Conservation (phyloP, 179 eudicot species). For the Actinidia polygama region DNA sequence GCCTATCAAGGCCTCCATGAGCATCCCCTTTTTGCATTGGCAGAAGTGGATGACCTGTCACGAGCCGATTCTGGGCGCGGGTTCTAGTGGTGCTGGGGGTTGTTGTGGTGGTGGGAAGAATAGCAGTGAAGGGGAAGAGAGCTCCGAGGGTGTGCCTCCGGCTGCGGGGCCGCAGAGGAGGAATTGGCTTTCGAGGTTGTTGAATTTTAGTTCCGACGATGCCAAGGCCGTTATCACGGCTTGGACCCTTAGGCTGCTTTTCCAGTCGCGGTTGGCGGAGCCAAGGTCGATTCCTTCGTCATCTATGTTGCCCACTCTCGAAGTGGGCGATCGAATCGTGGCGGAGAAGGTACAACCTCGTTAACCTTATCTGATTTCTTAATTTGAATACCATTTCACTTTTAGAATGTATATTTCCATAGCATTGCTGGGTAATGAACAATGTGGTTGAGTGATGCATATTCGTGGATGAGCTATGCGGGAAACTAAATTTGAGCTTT, state of each 20-base stretch:
- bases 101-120: constrained; percentile 61
- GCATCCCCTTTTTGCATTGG: constrained; percentile 61
- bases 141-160: constrained; percentile 1
- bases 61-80: constrained; percentile 38
- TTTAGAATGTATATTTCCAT: background rate
- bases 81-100: constrained; percentile 30
- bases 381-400: background rate
- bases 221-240: constrained; percentile 85
- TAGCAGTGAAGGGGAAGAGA: constrained; percentile 15
- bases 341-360: constrained; percentile 76
- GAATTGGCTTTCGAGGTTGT: constrained; percentile 39
- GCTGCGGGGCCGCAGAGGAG: background rate
- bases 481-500: too few species aligned
- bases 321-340: constrained; percentile 82
- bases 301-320: constrained; percentile 88
- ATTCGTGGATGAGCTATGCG: background rate
- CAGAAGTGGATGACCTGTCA: constrained; percentile 80
- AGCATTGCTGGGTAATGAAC: background rate
- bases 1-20: constrained; percentile 47
- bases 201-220: constrained; percentile 64
- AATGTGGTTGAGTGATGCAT: background rate
- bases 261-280: constrained; percentile 75
- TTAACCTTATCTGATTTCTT: background rate
- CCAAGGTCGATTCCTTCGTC: constrained; percentile 80
- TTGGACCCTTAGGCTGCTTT: constrained; percentile 64